Percentiles rank a stretch among this genome's conserved stretches.
Conservation (phyloP, 2,329 filamentous ascomycete species). For the Aaosphaeria pasadenensis region DNA sequence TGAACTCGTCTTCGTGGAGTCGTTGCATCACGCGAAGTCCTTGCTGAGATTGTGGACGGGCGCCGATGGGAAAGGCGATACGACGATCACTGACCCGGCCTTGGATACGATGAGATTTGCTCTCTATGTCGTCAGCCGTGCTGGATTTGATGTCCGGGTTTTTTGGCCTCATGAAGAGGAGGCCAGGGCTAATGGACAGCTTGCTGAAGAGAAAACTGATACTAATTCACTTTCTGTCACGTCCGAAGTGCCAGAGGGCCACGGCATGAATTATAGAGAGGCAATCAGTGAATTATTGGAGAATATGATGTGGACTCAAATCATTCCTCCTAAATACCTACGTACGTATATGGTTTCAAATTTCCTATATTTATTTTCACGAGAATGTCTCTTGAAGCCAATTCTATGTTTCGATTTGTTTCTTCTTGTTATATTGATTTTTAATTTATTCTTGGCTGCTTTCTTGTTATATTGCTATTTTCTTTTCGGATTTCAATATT, state of each 20-base stretch:
- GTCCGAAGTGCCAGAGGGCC: conserved; percentile 27
- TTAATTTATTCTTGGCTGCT: no score
- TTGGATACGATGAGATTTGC: conserved; percentile 64
- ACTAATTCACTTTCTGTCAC: conserved; percentile 31
- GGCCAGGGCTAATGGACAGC: conserved; percentile 16
- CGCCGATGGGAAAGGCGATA: conserved; percentile 17
- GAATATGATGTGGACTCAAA: conserved; percentile 59
- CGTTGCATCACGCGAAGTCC: conserved; percentile 57
- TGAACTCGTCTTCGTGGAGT: conserved; percentile 62
- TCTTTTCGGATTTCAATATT: no score
- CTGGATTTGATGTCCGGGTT: conserved; percentile 66
- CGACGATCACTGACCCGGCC: conserved; percentile 56
- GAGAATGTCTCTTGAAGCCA: background rate
- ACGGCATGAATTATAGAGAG: conserved; percentile 62
- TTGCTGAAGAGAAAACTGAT: conserved; percentile 18
- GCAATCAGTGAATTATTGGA: conserved; percentile 62
- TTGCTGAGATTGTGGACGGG: conserved; percentile 31
- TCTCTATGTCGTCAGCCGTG: conserved; percentile 61
- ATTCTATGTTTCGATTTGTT: background rate
- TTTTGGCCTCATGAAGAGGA: conserved; percentile 58
- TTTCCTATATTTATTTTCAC: no score
- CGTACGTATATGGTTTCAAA: conserved; percentile 31
- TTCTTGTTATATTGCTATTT: no score
- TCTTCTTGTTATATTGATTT: no score
- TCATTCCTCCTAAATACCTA: conserved; percentile 59